These are phyloP conservation scores for Nematodospora valgi DNA, from an alignment of 805 yeast genomes.

Conservation along the genomic window DNA sequence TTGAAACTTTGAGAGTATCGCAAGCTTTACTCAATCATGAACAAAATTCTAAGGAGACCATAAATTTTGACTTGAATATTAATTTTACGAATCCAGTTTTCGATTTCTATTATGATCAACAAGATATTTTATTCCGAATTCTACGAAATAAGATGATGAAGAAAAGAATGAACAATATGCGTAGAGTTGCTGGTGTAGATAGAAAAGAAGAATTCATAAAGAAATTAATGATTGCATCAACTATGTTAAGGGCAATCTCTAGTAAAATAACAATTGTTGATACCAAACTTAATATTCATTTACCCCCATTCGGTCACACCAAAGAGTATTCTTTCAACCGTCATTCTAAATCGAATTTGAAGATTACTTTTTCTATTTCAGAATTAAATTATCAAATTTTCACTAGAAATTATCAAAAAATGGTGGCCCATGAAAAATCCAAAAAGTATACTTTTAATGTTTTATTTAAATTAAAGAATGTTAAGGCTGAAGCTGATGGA, in stretches of 20 bases:
- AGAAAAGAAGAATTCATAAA: conserved; percentile 7
- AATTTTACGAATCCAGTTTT: conserved; percentile 33
- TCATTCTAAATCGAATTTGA: conserved; percentile 24
- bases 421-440: conserved; percentile 7
- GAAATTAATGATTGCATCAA: conserved; percentile 4
- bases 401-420: conserved; percentile 18
- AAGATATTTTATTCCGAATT: conserved; percentile 15
- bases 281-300: conserved; percentile 23
- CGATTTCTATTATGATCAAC: conserved; percentile 37
- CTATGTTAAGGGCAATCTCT: conserved; percentile 17
- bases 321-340: conserved; percentile 18
- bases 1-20: conserved; percentile 18
- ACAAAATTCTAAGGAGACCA: conserved; percentile 6
- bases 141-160: conserved; percentile 8
- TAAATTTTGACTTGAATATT: conserved; percentile 15
- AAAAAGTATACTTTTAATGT: conserved; percentile 17
- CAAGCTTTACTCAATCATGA: conserved; percentile 11
- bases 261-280: conserved; percentile 30
- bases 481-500: conserved; percentile 28
- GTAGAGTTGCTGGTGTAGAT: conserved; percentile 8
- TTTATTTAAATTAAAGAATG: conserved; percentile 27
- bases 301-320: conserved; percentile 22
- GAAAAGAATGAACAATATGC: conserved; percentile 7
- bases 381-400: conserved; percentile 25
- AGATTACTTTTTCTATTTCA: conserved; percentile 19